These are phyloP conservation scores for Amanita inopinata DNA, from an alignment of 768 basidiomycete species.

Conservation along the genomic window DNA sequence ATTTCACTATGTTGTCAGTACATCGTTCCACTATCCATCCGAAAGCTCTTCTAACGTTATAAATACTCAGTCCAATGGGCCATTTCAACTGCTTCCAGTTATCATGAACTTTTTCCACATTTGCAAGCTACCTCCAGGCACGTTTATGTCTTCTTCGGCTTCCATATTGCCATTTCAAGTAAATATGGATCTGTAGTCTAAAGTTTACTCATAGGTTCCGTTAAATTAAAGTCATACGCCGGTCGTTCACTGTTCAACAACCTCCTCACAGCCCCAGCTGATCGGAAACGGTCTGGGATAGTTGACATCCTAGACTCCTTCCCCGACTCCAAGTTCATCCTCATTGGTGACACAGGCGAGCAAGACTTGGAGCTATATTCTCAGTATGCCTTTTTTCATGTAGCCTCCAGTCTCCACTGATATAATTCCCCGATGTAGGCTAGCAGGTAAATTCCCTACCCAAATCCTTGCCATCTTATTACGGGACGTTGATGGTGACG, in stretches of 20 bases:
- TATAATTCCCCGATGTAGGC: constrained; percentile 15
- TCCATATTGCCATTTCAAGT: background rate
- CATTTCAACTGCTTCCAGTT: constrained; percentile 75
- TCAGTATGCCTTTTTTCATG: constrained; percentile 27
- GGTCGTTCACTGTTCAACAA: constrained; percentile 78
- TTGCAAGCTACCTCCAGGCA: constrained; percentile 62
- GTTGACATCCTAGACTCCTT: constrained; percentile 72
- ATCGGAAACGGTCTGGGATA: constrained; percentile 74
- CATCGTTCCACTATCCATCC: background rate
- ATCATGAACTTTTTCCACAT: constrained; percentile 66
- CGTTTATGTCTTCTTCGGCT: constrained; percentile 14
- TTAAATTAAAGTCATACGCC: constrained; percentile 78
- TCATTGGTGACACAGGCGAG: constrained; percentile 90
- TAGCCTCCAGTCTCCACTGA: background rate
- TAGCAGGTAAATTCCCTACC: constrained; percentile 58
- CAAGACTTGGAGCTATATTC: constrained; percentile 92
- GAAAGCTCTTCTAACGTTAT: constrained; percentile 1
- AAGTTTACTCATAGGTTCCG: constrained; percentile 47
- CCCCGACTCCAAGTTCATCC: constrained; percentile 64
- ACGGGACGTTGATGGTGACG: constrained; percentile 51
- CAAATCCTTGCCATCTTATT: constrained; percentile 79
- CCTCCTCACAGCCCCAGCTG: constrained; percentile 72
- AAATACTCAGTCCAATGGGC: constrained; percentile 66
- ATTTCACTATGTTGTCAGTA: constrained; percentile 84
- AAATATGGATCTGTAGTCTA: no score